Evolutionary conservation across 306 rosid genomes (phyloP).

Genomic region (Fragaria ananassa): DNA sequence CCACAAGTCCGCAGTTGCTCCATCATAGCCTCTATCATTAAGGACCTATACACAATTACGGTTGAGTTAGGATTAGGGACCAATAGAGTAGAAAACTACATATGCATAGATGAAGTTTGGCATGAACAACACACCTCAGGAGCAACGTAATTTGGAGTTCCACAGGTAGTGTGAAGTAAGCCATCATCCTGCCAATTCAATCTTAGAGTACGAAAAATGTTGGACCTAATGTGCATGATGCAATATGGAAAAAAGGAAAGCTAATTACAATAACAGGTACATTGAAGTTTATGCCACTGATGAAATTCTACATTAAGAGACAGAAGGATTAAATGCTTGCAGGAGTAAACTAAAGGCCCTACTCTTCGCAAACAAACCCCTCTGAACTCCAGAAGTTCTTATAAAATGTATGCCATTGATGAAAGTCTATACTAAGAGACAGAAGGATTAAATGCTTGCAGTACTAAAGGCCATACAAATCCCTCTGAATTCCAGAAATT

Average conservation of each 20-base stretch:
- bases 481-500: background rate
- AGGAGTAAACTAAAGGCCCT: background rate
- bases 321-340: background rate
- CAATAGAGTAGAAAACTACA: background rate
- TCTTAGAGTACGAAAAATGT: constrained; percentile 25
- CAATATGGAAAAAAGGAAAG: constrained; percentile 1
- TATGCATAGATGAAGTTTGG: constrained; percentile 9
- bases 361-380: background rate
- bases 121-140: constrained; percentile 67
- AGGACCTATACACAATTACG: constrained; percentile 48
- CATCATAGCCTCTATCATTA: constrained; percentile 89
- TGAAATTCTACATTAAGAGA: background rate
- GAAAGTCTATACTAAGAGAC: background rate
- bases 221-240: constrained; percentile 10
- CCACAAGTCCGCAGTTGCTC: constrained; percentile 96
- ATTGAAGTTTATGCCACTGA: background rate
- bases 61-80: background rate
- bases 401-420: background rate
- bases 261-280: background rate
- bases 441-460: background rate
- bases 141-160: constrained; percentile 98
- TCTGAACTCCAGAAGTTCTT: background rate
- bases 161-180: constrained; percentile 96
- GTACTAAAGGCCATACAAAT: background rate
- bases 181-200: constrained; percentile 76